These are phyloP conservation scores for Hemerocallis citrina DNA, from an alignment of 106 monocot species.

Conservation along the genomic window DNA sequence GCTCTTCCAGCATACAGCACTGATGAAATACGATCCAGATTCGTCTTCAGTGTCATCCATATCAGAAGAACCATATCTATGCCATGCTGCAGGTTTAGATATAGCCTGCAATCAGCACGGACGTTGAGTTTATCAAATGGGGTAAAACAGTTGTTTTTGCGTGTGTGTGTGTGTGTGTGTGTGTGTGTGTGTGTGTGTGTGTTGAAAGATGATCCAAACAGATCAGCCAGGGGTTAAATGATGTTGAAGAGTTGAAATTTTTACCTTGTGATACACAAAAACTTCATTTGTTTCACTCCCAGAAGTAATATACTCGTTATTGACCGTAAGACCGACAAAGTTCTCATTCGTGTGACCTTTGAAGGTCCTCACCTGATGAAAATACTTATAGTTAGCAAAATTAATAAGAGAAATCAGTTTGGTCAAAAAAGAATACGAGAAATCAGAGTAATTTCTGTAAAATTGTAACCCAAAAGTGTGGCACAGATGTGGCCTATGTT, in stretches of 20 bases:
- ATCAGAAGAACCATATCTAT: conserved; percentile 79
- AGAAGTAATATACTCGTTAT: conserved; percentile 87
- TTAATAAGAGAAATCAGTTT: too few relatives aligned
- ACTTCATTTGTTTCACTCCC: conserved; percentile 99
- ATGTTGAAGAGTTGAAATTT: too few relatives aligned
- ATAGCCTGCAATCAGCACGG: conserved; percentile 91
- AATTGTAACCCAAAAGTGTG: not conserved
- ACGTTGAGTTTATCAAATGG: too few relatives aligned
- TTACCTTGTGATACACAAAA: conserved; percentile 91
- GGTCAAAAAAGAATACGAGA: not conserved
- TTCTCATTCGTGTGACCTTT: conserved; percentile 96
- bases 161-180: too few relatives aligned
- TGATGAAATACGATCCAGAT: conserved; percentile 77
- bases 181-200: too few relatives aligned
- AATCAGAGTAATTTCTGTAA: not conserved
- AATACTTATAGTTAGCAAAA: too few relatives aligned
- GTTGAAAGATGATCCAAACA: too few relatives aligned
- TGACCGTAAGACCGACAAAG: conserved; percentile 92
- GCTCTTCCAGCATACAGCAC: conserved; percentile 96
- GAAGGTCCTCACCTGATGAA: conserved; percentile 72
- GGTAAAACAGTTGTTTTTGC: too few relatives aligned
- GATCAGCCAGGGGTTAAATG: too few relatives aligned
- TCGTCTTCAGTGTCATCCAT: conserved; percentile 76
- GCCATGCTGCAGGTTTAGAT: conserved; percentile 72
- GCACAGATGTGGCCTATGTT: not conserved